Conservation (phyloP, 2,329 filamentous ascomycete species). For the Curvularia hawaiiensis region DNA sequence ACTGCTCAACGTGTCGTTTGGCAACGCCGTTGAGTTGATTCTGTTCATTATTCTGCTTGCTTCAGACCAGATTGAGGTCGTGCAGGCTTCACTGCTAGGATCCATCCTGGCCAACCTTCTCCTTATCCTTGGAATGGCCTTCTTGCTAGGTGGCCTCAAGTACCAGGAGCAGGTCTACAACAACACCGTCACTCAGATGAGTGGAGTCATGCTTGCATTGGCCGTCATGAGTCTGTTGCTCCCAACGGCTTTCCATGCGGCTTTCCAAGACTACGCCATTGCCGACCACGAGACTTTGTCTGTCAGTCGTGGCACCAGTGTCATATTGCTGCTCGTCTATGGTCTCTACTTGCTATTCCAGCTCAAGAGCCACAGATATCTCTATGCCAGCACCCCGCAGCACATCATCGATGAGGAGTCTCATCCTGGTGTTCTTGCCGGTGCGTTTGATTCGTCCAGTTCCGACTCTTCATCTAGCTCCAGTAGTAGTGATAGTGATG, state of each 20-base stretch:
- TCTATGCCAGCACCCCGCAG: constrained; percentile 91
- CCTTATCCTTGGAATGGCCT: constrained; percentile 89
- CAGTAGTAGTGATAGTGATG: constrained; percentile 65
- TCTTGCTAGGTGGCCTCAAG: constrained; percentile 82
- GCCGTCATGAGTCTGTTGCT: constrained; percentile 88
- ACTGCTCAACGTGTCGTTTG: constrained; percentile 58
- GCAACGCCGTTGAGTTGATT: constrained; percentile 59
- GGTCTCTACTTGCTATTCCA: constrained; percentile 85
- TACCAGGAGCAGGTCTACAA: constrained; percentile 96
- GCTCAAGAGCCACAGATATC: constrained; percentile 87
- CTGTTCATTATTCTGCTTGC: constrained; percentile 53
- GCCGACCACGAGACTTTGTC: constrained; percentile 77
- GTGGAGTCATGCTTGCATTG: constrained; percentile 86
- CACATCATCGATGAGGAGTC: constrained; percentile 92
- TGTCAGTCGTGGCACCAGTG: constrained; percentile 87
- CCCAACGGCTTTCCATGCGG: constrained; percentile 92
- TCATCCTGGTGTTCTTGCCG: constrained; percentile 80
- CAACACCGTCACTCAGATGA: constrained; percentile 95
- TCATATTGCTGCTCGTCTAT: constrained; percentile 83
- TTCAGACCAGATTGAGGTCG: constrained; percentile 82
- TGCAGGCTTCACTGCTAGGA: constrained; percentile 86
- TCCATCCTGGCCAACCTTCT: constrained; percentile 89
- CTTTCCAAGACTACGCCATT: constrained; percentile 66
- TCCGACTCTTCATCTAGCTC: constrained; percentile 56
- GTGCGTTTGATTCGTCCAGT: constrained; percentile 76